These are phyloP conservation scores for Neofusicoccum ribis DNA, from an alignment of 2,329 filamentous ascomycete genomes.

Conservation along the genomic window DNA sequence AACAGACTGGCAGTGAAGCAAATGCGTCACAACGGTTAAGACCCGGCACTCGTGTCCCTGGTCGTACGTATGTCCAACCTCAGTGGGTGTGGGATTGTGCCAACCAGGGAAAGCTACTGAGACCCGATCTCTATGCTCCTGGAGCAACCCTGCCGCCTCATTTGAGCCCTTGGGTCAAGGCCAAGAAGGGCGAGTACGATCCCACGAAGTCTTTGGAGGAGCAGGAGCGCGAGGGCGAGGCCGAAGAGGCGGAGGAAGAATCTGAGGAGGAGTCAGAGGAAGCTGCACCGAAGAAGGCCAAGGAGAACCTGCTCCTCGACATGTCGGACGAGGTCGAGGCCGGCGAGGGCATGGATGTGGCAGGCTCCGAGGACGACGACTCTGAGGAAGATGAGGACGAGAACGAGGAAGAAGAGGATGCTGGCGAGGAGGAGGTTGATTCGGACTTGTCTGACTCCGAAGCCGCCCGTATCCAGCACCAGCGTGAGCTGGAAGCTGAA, in stretches of 20 bases:
- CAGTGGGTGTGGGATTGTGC: slow-evolving; percentile 99
- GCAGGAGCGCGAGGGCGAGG: slow-evolving; percentile 85
- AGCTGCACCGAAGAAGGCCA: slow-evolving; percentile 36
- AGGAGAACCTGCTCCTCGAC: slow-evolving; percentile 33
- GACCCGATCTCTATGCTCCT: slow-evolving; percentile 84
- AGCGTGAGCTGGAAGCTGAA: slow-evolving; percentile 91
- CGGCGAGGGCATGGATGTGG: slow-evolving; percentile 51
- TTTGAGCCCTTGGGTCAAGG: slow-evolving; percentile 92
- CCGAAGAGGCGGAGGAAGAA: slow-evolving; percentile 66
- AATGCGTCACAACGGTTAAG: slow-evolving; percentile 24
- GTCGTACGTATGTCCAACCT: slow-evolving; percentile 88
- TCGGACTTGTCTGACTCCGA: slow-evolving; percentile 56
- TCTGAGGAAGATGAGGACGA: slow-evolving; percentile 48
- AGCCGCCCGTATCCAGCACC: slow-evolving; percentile 67
- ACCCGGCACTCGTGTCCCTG: slow-evolving; percentile 71
- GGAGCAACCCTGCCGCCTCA: slow-evolving; percentile 90
- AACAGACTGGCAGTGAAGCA: slow-evolving; percentile 44
- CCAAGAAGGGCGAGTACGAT: slow-evolving; percentile 84
- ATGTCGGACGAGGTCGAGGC: slow-evolving; percentile 48
- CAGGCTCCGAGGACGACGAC: slow-evolving; percentile 42
- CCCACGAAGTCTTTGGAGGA: slow-evolving; percentile 82
- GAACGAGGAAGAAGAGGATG: slow-evolving; percentile 49
- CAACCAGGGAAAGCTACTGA: slow-evolving; percentile 86
- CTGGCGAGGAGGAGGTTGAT: slow-evolving; percentile 50
- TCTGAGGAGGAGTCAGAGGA: slow-evolving; percentile 44